Evolutionary conservation across 306 rosid species (phyloP).

Genomic region (Argentina anserina): DNA sequence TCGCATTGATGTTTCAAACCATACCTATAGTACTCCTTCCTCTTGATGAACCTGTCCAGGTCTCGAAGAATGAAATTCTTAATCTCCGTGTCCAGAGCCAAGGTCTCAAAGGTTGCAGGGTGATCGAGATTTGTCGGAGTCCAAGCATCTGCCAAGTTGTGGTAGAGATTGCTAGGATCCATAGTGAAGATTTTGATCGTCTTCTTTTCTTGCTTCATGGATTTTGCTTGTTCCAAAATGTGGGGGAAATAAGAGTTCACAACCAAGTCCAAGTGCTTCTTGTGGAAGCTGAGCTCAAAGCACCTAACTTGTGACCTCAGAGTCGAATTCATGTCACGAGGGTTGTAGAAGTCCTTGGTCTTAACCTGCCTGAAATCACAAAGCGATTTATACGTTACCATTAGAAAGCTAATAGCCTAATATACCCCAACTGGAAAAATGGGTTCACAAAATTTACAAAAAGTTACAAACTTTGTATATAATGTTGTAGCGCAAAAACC

Average conservation of each 20-base stretch:
- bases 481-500: not conserved
- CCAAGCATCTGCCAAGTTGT: constrained; percentile 36
- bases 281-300: constrained; percentile 50
- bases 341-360: constrained; percentile 18
- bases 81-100: constrained; percentile 49
- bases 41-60: constrained; percentile 44
- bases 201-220: constrained; percentile 40
- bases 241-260: constrained; percentile 47
- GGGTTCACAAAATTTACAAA: not conserved
- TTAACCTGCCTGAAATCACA: constrained; percentile 16
- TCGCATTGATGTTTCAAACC: not conserved
- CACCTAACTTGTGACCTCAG: constrained; percentile 51
- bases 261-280: constrained; percentile 51
- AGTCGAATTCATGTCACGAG: constrained; percentile 28
- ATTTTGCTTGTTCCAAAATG: constrained; percentile 36
- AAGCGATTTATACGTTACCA: not conserved
- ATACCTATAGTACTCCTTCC: constrained; percentile 50
- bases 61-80: constrained; percentile 46
- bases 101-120: constrained; percentile 62
- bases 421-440: not conserved
- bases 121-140: constrained; percentile 51
- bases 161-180: constrained; percentile 26
- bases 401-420: not conserved
- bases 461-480: not conserved
- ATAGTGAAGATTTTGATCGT: constrained; percentile 53